Evolutionary conservation across 345 rosid species (phyloP).

Genomic region (Kandelia obovata): DNA sequence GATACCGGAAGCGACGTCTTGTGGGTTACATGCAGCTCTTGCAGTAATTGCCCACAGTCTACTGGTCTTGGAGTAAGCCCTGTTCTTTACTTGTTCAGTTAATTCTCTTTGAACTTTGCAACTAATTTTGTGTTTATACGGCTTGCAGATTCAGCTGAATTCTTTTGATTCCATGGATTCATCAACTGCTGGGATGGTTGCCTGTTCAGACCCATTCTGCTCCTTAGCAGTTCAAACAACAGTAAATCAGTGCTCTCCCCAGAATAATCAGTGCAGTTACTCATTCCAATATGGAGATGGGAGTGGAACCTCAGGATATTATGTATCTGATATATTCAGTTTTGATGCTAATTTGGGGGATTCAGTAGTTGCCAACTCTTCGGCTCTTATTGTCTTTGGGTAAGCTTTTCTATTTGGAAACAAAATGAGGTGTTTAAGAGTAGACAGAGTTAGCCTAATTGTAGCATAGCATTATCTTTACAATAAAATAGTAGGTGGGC

Average conservation of each 20-base stretch:
- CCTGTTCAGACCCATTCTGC: conserved; percentile 46
- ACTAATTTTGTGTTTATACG: conserved; percentile 11
- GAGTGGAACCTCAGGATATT: conserved; percentile 92
- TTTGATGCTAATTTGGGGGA: conserved; percentile 71
- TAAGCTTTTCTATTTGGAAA: conserved; percentile 33
- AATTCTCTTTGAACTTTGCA: conserved; percentile 1
- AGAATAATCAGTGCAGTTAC: conserved; percentile 74
- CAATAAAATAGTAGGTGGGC: no score
- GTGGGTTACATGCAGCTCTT: conserved; percentile 85
- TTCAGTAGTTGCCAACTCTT: conserved; percentile 67
- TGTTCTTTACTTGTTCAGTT: conserved; percentile 16
- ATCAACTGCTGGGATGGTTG: conserved; percentile 54
- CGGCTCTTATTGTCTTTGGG: conserved; percentile 83
- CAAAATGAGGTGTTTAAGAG: not conserved
- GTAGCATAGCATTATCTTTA: no score
- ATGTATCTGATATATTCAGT: conserved; percentile 60
- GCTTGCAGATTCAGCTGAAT: conserved; percentile 67
- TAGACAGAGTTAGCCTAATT: not conserved
- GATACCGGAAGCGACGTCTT: conserved; percentile 95
- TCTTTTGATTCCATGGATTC: conserved; percentile 69
- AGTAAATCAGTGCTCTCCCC: conserved; percentile 57
- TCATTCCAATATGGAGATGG: conserved; percentile 88
- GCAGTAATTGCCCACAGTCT: conserved; percentile 73
- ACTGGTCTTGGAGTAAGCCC: conserved; percentile 83
- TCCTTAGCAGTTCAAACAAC: conserved; percentile 48